Base-by-base conservation (phyloP, 768 basidiomycete genomes). In the Kwoniella dejecticola region DNA sequence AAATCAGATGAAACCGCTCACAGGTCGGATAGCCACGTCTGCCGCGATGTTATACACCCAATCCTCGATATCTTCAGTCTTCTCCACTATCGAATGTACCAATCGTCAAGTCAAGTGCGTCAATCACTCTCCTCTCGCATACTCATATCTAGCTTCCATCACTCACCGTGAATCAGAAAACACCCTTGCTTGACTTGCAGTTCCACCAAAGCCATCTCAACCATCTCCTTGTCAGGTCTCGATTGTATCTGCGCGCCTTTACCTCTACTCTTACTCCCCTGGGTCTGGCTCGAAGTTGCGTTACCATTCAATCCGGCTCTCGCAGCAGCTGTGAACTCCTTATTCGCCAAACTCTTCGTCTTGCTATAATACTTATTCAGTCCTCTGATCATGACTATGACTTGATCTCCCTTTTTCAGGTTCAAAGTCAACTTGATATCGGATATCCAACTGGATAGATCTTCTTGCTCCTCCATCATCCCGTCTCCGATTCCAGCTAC, bases 121-220 rank as follows among this genome's bases (percentile, higher is more conserved):
- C n/a, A n/a, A n/a, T n/a, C n/a, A n/a, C n/a, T n/a, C n/a, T n/a
- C n/a, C n/a, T n/a, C n/a, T n/a, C n/a, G n/a, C n/a, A n/a, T n/a
- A n/a, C n/a, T n/a, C n/a, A n/a, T n/a, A n/a, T n/a, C n/a, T n/a
- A n/a, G n/a, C n/a, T 30, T 13, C 11, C 19, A 50, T 31, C n/a
- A 69, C 77, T 55, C 36, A 79, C 79, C 76, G 54, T 72, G 66
- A 0, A 74, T 68, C 45, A 78, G 41, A 44, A 76, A 76, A 36
- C 71, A 73, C 17, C 64, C 27, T 41, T 76, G 58, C 1, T 64
- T 55, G 5, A 79, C 64, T 53, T 78, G 76, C 29, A 79, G 56
- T 57, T 67, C 63, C 17, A 77, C 72, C 31, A 79, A 26, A 38
- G 69, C 73, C 60, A 52, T 63, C 56, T n/a, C n/a, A n/a, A n/a